Percentiles rank a stretch among this genome's conserved stretches.
Evolutionary conservation across 108 stramenopile genomes (phyloP).

Genomic region (Bacterosira constricta): DNA sequence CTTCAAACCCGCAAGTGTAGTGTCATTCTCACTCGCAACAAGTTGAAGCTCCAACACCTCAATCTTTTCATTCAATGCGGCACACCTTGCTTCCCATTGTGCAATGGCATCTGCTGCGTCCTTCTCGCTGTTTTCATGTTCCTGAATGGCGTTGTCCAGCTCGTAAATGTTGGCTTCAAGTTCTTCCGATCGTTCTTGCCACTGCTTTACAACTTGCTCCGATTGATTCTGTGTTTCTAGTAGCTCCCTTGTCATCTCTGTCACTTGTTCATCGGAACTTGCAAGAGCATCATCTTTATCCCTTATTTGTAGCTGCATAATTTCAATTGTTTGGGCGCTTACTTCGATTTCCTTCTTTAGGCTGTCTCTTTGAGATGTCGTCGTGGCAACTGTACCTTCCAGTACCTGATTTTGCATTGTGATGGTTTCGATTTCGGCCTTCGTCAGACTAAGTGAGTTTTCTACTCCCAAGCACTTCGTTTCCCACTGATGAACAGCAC

Average conservation of each 20-base stretch:
- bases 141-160: conserved; percentile 48
- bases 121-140: conserved; percentile 44
- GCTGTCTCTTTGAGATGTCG: conserved; percentile 11
- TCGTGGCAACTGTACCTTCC: conserved; percentile 3
- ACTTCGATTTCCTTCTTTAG: conserved; percentile 14
- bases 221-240: conserved; percentile 50
- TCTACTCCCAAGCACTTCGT: conserved; percentile 14
- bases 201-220: conserved; percentile 60
- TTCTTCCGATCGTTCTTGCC: conserved; percentile 54
- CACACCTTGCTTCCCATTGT: conserved; percentile 65
- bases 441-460: not conserved
- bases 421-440: conserved; percentile 11
- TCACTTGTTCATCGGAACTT: conserved; percentile 47
- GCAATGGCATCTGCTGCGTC: conserved; percentile 68
- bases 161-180: conserved; percentile 41
- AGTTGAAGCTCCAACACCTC: conserved; percentile 34
- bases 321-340: not conserved
- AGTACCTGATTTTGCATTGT: not conserved
- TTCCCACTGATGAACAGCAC: not conserved
- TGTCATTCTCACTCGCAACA: conserved; percentile 7
- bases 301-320: conserved; percentile 13
- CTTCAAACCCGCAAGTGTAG: not conserved
- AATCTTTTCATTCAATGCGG: conserved; percentile 45
- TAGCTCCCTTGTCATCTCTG: conserved; percentile 46
- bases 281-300: conserved; percentile 40